These are phyloP conservation scores for Kwoniella sp. DNA, from an alignment of 768 basidiomycete species.

Conservation along the genomic window DNA sequence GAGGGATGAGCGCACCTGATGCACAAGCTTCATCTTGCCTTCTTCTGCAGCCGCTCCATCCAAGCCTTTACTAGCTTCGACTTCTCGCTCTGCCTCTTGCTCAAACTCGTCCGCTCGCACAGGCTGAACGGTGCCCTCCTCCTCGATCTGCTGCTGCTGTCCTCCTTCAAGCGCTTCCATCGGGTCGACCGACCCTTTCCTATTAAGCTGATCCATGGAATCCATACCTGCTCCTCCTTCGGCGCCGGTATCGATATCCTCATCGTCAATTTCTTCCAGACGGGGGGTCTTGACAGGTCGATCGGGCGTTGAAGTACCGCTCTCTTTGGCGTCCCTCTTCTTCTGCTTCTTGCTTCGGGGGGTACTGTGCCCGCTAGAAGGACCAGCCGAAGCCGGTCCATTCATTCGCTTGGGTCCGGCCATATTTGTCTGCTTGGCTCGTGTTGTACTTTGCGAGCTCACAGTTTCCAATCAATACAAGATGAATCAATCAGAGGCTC, in stretches of 20 bases:
- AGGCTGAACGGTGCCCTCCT: constrained; percentile 60
- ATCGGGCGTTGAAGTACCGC: constrained; percentile 15
- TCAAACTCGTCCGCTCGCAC: constrained; percentile 91
- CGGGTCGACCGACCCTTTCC: constrained; percentile 14
- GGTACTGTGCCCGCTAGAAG: constrained; percentile 16
- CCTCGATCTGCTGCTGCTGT: constrained; percentile 23
- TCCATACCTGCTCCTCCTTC: constrained; percentile 18
- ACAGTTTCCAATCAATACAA: too few relatives aligned
- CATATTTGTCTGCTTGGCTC: constrained; percentile 1
- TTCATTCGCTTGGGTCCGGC: background rate
- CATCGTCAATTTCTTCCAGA: constrained; percentile 24
- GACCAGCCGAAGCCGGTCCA: constrained; percentile 13
- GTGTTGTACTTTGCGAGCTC: too few relatives aligned
- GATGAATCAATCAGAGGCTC: too few relatives aligned
- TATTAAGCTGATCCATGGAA: constrained; percentile 31
- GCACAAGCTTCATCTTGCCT: constrained; percentile 56
- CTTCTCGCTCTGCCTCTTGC: constrained; percentile 87
- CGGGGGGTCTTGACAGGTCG: constrained; percentile 29
- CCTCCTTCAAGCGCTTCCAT: constrained; percentile 24
- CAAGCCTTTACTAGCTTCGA: constrained; percentile 84
- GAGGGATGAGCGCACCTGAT: constrained; percentile 45
- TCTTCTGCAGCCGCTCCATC: constrained; percentile 61
- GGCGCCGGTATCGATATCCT: constrained; percentile 30
- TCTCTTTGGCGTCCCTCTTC: constrained; percentile 25
- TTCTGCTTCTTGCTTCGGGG: constrained; percentile 20